Conservation (phyloP, 2,329 filamentous ascomycete genomes). For the Drechmeria coniospora region DNA sequence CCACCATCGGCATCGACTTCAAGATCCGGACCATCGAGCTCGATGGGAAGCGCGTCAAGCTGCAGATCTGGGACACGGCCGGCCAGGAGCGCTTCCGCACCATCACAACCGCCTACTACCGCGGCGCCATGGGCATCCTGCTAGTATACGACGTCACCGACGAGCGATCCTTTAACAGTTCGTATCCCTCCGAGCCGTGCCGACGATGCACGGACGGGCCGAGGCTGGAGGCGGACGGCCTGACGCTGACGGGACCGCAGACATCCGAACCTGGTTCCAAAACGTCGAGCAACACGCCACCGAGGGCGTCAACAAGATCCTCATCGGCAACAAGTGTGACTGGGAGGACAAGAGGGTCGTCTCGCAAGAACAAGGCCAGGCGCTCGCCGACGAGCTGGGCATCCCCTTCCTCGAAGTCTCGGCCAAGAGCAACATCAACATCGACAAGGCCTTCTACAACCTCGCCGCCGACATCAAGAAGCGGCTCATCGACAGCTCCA, state of each 20-base stretch:
- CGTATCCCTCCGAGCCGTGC: no score
- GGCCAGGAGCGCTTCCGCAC: conserved; percentile 97
- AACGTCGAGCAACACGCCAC: conserved; percentile 97
- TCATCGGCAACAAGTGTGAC: conserved; percentile 99
- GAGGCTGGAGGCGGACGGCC: no score
- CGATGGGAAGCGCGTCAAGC: conserved; percentile 95
- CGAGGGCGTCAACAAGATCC: conserved; percentile 98
- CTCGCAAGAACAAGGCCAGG: conserved; percentile 82
- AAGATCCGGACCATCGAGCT: conserved; percentile 99
- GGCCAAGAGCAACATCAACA: conserved; percentile 98
- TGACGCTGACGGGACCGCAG: no score
- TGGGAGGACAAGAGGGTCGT: conserved; percentile 98
- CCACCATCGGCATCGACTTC: conserved; percentile 98
- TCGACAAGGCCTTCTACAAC: conserved; percentile 95
- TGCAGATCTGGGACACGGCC: conserved; percentile 99
- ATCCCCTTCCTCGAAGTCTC: conserved; percentile 98
- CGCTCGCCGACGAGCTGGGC: conserved; percentile 84
- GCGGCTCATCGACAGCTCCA: conserved; percentile 81
- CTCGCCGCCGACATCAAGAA: conserved; percentile 97
- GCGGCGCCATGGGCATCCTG: conserved; percentile 95
- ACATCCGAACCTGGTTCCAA: conserved; percentile 98
- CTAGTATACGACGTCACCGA: conserved; percentile 98
- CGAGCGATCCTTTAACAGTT: conserved; percentile 89
- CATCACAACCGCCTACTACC: conserved; percentile 97
- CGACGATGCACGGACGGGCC: no score